Conservation (phyloP, 305 asterid species). For the Coffea humblotiana region DNA sequence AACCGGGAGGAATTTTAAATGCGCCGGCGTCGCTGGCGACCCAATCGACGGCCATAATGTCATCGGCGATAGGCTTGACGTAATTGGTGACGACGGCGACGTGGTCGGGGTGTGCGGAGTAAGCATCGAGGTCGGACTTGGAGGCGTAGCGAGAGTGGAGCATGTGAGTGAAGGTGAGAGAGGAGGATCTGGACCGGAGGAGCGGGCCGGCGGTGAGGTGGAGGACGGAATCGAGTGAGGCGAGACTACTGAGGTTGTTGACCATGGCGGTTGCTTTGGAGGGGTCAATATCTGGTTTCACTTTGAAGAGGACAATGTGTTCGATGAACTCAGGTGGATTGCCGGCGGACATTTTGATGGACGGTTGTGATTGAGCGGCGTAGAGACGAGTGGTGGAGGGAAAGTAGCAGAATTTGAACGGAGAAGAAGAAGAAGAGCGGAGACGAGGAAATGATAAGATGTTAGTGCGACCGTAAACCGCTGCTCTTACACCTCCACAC, state of each 20-base stretch:
- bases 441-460: constrained; percentile 20
- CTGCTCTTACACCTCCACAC: constrained; percentile 13
- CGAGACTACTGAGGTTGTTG: constrained; percentile 62
- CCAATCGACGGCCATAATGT: constrained; percentile 90
- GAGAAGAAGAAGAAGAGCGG: constrained; percentile 3
- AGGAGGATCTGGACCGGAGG: constrained; percentile 47
- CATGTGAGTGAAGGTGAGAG: constrained; percentile 79
- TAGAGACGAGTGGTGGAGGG: constrained; percentile 30
- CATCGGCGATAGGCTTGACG: constrained; percentile 59
- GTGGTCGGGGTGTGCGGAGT: constrained; percentile 74
- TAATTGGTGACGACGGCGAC: constrained; percentile 51
- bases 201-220: constrained; percentile 76
- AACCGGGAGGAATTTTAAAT: constrained; percentile 42
- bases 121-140: constrained; percentile 53
- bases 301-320: constrained; percentile 85
- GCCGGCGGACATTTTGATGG: constrained; percentile 58
- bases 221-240: constrained; percentile 63
- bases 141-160: constrained; percentile 84
- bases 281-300: constrained; percentile 51
- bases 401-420: constrained; percentile 17
- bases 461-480: constrained; percentile 11
- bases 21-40: constrained; percentile 44
- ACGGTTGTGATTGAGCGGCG: constrained; percentile 21
- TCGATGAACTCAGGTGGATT: constrained; percentile 51
- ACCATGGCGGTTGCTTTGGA: constrained; percentile 67